Base-by-base conservation (phyloP, 495 filamentous ascomycete species). In the Entonaema liquescens region DNA sequence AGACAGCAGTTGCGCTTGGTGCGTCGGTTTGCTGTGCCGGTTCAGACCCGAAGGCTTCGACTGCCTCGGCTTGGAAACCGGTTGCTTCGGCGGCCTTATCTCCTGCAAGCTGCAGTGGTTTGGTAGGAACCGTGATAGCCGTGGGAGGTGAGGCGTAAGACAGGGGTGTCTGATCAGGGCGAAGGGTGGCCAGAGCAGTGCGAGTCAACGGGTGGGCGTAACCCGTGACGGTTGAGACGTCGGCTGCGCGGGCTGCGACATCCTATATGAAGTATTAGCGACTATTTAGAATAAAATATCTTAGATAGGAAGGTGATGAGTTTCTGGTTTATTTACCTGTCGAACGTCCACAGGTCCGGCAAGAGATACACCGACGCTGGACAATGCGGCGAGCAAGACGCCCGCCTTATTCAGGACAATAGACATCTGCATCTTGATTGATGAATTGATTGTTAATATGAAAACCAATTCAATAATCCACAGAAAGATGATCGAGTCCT, bases 181-280 rank as follows among this genome's bases (percentile, higher is more conserved):
- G 61, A 11, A 73, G 73, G 0, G 59, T 65, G 12, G 61, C 40
- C 40, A 77, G 65, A 31, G 75, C 52, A 35, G 52, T 50, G 64
- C 71, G 71, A 23, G 62, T 71, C 44, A 77, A 29, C 1, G 75
- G 75, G 19, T 77, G 75, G 47, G 75, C 73, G 11, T 68, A 69
- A 35, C 66, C 67, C 0, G 72, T 77, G 52, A 77, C 25, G 58
- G 75, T 77, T 53, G 75, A 73, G 17, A 56, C 56, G 6, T 53
- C n/a, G 50, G 56, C 60, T 26, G 26, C 26, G 11, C 52, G 55
- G 38, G 31, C 42, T 25, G 56, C 55, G 12, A 33, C 31, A 33
- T 42, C 25, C 70, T 72, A 17, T 59, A 26, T 65, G 9, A 47
- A 36, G 47, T 8, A 17, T 71, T 63, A 71, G 63, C 36, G 9